A percentile compares a stretch with the other conserved stretches of the same genome.
Evolutionary conservation across 2,329 filamentous ascomycete genomes (phyloP).

Genomic region (Colletotrichum sp.): DNA sequence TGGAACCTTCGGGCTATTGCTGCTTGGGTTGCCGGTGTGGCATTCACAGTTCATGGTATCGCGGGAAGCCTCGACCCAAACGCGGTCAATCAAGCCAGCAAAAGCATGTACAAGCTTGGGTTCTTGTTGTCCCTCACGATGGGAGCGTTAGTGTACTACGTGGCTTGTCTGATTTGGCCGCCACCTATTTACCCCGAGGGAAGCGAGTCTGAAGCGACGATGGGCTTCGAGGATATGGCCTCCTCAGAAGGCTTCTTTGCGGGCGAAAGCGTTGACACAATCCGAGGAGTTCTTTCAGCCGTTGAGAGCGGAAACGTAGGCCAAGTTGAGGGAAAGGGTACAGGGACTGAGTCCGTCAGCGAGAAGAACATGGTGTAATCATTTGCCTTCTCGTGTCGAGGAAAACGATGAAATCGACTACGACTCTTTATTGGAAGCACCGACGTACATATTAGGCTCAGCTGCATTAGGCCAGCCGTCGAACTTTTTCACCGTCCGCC

Average conservation of each 20-base stretch:
- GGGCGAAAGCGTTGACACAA: conserved; percentile 18
- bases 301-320: not conserved
- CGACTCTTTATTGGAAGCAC: not conserved
- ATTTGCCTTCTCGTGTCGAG: not conserved
- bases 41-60: conserved; percentile 29
- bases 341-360: not conserved
- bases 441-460: rapidly evolving
- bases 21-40: not conserved
- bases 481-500: not conserved
- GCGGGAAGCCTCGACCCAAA: conserved; percentile 27
- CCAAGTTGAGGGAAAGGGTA: not conserved
- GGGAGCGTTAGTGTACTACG: conserved; percentile 27
- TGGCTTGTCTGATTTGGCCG: conserved; percentile 23
- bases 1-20: not conserved
- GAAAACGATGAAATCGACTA: not conserved
- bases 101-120: conserved; percentile 30
- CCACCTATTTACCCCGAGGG: conserved; percentile 23
- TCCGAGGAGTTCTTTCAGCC: not conserved
- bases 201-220: not conserved
- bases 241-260: conserved; percentile 26
- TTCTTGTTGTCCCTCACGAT: conserved; percentile 30
- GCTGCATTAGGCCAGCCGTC: not conserved
- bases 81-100: conserved; percentile 24
- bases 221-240: conserved; percentile 23
- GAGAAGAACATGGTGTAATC: not conserved